Evolutionary conservation across 1,284 basidiomycete species (phyloP).

Genomic region (Mycosarcoma mackinlayi): DNA sequence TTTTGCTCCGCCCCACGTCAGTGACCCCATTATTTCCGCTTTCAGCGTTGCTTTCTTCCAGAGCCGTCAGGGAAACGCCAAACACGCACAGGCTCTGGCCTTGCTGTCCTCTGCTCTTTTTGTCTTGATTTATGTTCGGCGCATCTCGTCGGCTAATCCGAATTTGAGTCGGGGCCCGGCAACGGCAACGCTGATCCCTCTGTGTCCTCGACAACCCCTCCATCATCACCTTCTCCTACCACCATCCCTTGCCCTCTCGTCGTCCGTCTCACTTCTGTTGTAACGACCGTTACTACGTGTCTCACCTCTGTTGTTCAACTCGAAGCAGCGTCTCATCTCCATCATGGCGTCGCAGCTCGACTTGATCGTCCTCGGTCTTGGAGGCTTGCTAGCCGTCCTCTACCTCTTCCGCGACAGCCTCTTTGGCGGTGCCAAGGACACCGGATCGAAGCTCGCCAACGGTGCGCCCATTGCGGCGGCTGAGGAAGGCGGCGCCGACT

Average conservation of each 20-base stretch:
- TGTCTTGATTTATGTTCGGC: background rate
- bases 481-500: slow-evolving; percentile 44
- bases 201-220: background rate
- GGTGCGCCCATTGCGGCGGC: slow-evolving; percentile 24
- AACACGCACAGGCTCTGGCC: background rate
- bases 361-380: slow-evolving; percentile 53
- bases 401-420: slow-evolving; percentile 59
- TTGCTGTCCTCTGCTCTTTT: background rate
- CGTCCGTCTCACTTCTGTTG: background rate
- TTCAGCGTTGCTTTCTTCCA: background rate
- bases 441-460: slow-evolving; percentile 52
- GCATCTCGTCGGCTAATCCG: background rate
- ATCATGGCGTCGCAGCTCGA: slow-evolving; percentile 51
- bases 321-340: background rate
- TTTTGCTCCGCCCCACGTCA: background rate
- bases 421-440: slow-evolving; percentile 43
- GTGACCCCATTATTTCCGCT: background rate
- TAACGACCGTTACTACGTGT: background rate
- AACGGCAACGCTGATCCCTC: background rate
- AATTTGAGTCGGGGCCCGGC: background rate
- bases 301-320: background rate
- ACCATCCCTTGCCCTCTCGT: too few species aligned
- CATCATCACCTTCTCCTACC: background rate
- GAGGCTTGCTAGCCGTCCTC: slow-evolving; percentile 51
- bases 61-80: background rate